Evolutionary conservation across 495 filamentous ascomycete genomes (phyloP).

Genomic region (Aspergillus hancockii): DNA sequence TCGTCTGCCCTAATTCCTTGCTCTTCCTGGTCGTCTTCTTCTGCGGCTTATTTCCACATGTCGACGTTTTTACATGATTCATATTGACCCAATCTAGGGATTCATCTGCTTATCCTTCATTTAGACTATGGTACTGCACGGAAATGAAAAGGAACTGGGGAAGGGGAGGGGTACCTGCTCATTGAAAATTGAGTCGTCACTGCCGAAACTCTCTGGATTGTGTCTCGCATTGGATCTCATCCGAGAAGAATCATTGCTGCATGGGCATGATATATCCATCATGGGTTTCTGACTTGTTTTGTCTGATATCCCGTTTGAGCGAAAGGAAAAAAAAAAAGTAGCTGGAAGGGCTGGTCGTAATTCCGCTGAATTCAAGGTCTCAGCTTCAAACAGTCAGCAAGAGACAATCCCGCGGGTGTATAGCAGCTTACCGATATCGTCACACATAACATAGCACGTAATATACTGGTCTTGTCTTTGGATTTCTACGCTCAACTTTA

Average conservation of each 20-base stretch:
- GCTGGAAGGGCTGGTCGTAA: constrained; percentile 63
- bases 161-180: constrained; percentile 35
- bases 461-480: constrained; percentile 58
- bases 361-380: constrained; percentile 64
- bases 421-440: constrained; percentile 68
- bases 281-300: background rate
- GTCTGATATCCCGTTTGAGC: background rate
- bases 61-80: constrained; percentile 2
- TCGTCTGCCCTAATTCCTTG: constrained; percentile 11
- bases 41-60: background rate
- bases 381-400: constrained; percentile 52
- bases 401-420: background rate
- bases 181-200: constrained; percentile 55
- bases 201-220: constrained; percentile 52
- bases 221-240: constrained; percentile 3
- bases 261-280: constrained; percentile 11
- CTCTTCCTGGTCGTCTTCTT: constrained; percentile 9
- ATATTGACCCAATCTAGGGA: constrained; percentile 17
- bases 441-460: constrained; percentile 77
- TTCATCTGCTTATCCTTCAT: constrained; percentile 4
- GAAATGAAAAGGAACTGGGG: too few relatives aligned
- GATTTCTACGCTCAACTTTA: constrained; percentile 63
- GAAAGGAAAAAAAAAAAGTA: constrained; percentile 59
- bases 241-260: constrained; percentile 12
- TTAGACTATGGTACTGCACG: background rate